Evolutionary conservation across 495 filamentous ascomycete species (phyloP).

Genomic region (Penicillium diatomitis): DNA sequence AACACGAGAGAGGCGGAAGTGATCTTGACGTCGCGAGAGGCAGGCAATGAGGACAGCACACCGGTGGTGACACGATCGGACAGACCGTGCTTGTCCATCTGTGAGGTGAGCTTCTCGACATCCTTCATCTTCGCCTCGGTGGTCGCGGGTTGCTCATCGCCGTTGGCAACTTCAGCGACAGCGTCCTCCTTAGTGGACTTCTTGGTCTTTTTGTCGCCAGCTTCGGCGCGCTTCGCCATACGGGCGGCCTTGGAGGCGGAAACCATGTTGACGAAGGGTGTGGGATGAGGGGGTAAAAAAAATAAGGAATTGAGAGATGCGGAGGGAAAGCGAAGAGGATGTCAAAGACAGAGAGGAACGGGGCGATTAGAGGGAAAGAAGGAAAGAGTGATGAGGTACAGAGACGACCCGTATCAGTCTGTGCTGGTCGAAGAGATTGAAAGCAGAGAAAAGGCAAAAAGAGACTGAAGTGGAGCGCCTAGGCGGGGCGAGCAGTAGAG

Average conservation of each 20-base stretch:
- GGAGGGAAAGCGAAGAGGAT: conserved; percentile 2
- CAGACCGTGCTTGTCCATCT: conserved; percentile 92
- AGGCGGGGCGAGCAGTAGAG: conserved; percentile 31
- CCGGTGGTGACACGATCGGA: conserved; percentile 98
- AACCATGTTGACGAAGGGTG: conserved; percentile 41
- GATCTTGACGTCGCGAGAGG: conserved; percentile 92
- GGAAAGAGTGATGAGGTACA: conserved; percentile 4
- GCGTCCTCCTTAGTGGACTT: conserved; percentile 56
- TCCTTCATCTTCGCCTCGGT: conserved; percentile 63
- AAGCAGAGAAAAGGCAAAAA: conserved; percentile 31
- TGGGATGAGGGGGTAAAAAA: conserved; percentile 5
- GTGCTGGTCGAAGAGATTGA: conserved; percentile 20
- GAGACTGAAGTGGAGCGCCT: conserved; percentile 31
- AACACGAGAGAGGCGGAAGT: conserved; percentile 89
- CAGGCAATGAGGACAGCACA: conserved; percentile 75
- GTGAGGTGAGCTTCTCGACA: conserved; percentile 70
- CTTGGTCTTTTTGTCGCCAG: conserved; percentile 61
- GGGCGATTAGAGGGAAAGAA: conserved; percentile 2
- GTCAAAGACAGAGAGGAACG: conserved; percentile 3
- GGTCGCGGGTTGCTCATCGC: conserved; percentile 59
- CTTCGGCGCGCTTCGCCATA: conserved; percentile 83
- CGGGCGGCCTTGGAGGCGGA: conserved; percentile 97
- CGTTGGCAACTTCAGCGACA: conserved; percentile 39
- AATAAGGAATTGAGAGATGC: not conserved
- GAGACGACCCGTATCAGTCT: conserved; percentile 4